These are phyloP conservation scores for Aspergillus versicolor DNA, from an alignment of 2,329 filamentous ascomycete genomes.

Conservation along the genomic window DNA sequence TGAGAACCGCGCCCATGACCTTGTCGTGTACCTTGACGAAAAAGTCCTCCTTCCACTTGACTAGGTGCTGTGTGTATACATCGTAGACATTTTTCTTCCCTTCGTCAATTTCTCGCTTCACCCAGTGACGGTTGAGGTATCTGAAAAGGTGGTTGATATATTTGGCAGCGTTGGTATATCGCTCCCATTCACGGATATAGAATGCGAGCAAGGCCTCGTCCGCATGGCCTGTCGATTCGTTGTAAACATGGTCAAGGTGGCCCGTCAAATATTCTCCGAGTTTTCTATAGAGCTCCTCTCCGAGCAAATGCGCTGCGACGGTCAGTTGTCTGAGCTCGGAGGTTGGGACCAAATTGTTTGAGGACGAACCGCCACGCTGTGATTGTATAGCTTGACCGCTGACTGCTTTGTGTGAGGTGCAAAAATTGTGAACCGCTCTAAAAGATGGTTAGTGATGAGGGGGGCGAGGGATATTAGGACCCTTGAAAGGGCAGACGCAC, in stretches of 20 bases:
- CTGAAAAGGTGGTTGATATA: conserved; percentile 97
- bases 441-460: conserved; percentile 13
- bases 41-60: conserved; percentile 91
- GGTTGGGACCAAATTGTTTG: neutral
- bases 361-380: conserved; percentile 68
- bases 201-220: conserved; percentile 89
- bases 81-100: conserved; percentile 98
- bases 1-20: conserved; percentile 93
- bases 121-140: conserved; percentile 97
- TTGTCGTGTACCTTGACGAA: conserved; percentile 80
- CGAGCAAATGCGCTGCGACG: conserved; percentile 76
- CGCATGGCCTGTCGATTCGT: conserved; percentile 72
- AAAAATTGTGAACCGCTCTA: conserved; percentile 96
- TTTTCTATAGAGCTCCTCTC: conserved; percentile 93
- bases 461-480: neutral
- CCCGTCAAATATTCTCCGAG: conserved; percentile 78
- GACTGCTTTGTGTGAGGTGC: conserved; percentile 92
- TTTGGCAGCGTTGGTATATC: conserved; percentile 92
- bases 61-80: conserved; percentile 93
- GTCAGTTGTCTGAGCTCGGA: conserved; percentile 14
- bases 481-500: conserved; percentile 41
- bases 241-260: conserved; percentile 71
- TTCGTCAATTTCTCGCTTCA: conserved; percentile 97
- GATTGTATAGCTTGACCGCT: conserved; percentile 53
- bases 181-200: conserved; percentile 95